Evolutionary conservation across 106 monocot genomes (phyloP).

Genomic region (Allium sativum): DNA sequence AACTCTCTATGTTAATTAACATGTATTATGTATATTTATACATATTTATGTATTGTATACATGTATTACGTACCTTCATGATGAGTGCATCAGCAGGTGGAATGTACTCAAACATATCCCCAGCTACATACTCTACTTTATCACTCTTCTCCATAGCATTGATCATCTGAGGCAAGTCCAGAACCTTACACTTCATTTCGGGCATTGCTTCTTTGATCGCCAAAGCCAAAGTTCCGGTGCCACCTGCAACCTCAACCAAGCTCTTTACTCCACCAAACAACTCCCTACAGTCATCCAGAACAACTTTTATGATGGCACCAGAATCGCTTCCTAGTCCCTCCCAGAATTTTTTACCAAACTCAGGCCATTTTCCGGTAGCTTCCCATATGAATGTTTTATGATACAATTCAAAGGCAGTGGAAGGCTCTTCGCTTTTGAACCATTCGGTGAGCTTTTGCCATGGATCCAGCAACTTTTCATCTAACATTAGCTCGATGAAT

Average conservation of each 20-base stretch:
- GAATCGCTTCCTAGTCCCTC: slow-evolving; percentile 17
- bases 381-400: slow-evolving; percentile 8
- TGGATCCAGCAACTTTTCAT: neutral
- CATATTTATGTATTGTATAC: neutral
- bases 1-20: neutral
- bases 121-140: slow-evolving; percentile 11
- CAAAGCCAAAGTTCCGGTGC: slow-evolving; percentile 1
- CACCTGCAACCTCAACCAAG: slow-evolving; percentile 19
- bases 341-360: neutral
- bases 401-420: slow-evolving; percentile 3
- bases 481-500: slow-evolving; percentile 3
- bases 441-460: slow-evolving; percentile 2
- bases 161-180: slow-evolving; percentile 22
- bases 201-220: slow-evolving; percentile 15
- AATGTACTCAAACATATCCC: slow-evolving; percentile 27
- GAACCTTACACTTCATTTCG: slow-evolving; percentile 8
- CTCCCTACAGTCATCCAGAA: neutral
- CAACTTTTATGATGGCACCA: neutral
- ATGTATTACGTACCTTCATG: slow-evolving; percentile 27
- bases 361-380: neutral
- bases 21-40: too few relatives aligned
- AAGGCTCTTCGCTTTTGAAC: neutral
- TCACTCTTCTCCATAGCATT: neutral
- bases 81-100: slow-evolving; percentile 17
- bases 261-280: neutral